These are phyloP conservation scores for Salix arbutifolia DNA, from an alignment of 345 rosid genomes.

Conservation along the genomic window DNA sequence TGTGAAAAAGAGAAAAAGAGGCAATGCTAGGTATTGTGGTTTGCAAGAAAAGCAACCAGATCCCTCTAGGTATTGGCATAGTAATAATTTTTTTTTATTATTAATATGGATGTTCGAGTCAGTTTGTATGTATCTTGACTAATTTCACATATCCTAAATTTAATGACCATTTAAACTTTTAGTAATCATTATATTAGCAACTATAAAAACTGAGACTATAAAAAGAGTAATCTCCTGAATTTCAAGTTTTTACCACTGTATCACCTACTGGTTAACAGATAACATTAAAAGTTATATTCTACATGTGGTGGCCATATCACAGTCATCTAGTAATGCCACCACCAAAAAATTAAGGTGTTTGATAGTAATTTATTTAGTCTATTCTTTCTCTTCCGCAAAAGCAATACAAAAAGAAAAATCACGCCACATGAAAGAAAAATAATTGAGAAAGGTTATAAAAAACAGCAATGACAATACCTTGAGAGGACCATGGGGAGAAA, in stretches of 20 bases:
- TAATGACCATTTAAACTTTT: rapidly evolving
- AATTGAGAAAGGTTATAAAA: background rate
- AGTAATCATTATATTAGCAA: too few species aligned
- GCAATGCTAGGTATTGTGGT: background rate
- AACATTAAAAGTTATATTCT: too few species aligned
- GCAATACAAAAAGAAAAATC: background rate
- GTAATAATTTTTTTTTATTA: background rate
- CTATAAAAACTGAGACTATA: too few species aligned
- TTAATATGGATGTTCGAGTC: rapidly evolving
- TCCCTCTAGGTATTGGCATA: background rate
- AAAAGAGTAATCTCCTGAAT: too few species aligned
- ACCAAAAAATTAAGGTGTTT: background rate
- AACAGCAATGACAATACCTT: constrained; percentile 32
- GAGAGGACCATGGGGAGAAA: constrained; percentile 67
- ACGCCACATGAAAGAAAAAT: background rate
- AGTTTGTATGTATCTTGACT: rapidly evolving
- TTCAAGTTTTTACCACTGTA: too few species aligned
- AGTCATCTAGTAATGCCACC: background rate
- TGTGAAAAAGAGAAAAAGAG: background rate
- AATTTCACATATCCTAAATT: rapidly evolving
- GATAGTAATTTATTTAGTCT: too few species aligned
- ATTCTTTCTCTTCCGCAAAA: background rate
- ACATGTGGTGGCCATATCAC: background rate
- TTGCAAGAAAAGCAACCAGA: background rate
- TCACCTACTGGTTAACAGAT: too few species aligned